Conservation (phyloP, 2,329 filamentous ascomycete species). For the Fusarium mexicanum region DNA sequence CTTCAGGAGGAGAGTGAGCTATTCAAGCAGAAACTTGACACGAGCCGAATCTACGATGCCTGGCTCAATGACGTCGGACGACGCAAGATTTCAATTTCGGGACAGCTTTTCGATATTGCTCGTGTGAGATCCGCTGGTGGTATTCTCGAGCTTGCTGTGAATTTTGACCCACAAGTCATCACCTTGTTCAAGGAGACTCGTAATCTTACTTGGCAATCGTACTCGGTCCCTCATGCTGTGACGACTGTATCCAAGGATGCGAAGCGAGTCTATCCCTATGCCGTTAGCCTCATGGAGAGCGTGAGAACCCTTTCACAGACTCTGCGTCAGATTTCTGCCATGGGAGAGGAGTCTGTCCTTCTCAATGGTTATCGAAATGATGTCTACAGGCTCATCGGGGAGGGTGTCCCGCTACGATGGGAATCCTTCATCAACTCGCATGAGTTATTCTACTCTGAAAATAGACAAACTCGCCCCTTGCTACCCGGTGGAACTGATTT, state of each 20-base stretch:
- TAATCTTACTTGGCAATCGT: slow-evolving; percentile 94
- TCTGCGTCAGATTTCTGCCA: slow-evolving; percentile 80
- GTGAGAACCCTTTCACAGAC: slow-evolving; percentile 94
- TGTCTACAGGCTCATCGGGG: slow-evolving; percentile 82
- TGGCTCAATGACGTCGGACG: slow-evolving; percentile 93
- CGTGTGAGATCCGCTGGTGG: slow-evolving; percentile 92
- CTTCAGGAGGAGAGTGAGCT: slow-evolving; percentile 89
- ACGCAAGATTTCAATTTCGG: slow-evolving; percentile 89
- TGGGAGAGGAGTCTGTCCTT: slow-evolving; percentile 88
- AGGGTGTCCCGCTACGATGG: slow-evolving; percentile 92
- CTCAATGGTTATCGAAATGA: slow-evolving; percentile 93
- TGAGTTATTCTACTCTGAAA: slow-evolving; percentile 76
- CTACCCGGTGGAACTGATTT: slow-evolving; percentile 53
- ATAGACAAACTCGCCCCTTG: slow-evolving; percentile 57
- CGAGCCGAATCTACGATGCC: slow-evolving; percentile 90
- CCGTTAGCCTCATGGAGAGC: slow-evolving; percentile 98
- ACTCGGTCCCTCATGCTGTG: slow-evolving; percentile 91
- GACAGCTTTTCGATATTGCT: slow-evolving; percentile 88
- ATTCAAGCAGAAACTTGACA: slow-evolving; percentile 96
- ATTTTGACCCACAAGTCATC: slow-evolving; percentile 97
- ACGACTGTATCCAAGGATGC: slow-evolving; percentile 97
- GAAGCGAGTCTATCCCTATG: slow-evolving; percentile 98
- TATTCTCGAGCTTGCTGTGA: slow-evolving; percentile 86
- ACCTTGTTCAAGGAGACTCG: slow-evolving; percentile 98
- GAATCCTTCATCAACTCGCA: slow-evolving; percentile 98